Conservation (phyloP, 2,329 filamentous ascomycete genomes). For the Shiraia bambusicola region DNA sequence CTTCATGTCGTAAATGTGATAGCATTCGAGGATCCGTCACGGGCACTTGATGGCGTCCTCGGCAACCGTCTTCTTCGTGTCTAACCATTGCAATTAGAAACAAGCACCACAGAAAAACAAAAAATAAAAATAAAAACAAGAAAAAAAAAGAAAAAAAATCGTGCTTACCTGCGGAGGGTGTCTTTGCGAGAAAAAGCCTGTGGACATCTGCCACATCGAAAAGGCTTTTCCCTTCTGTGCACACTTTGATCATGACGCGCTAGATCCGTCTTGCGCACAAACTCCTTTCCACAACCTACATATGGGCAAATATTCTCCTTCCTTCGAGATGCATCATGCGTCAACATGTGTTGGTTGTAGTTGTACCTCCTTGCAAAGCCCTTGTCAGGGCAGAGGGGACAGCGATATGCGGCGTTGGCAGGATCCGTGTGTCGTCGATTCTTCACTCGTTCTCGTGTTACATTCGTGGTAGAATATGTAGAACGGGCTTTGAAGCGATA, state of each 20-base stretch:
- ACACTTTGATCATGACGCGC: conserved; percentile 61
- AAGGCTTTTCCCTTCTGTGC: conserved; percentile 71
- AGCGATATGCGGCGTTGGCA: conserved; percentile 56
- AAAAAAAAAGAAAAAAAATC: not conserved
- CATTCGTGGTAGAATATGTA: conserved; percentile 4
- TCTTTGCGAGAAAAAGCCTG: conserved; percentile 77
- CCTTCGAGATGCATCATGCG: conserved; percentile 71
- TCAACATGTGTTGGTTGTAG: conserved; percentile 82
- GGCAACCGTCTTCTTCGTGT: conserved; percentile 76
- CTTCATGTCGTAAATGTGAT: conserved; percentile 10
- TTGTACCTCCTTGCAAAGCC: conserved; percentile 84
- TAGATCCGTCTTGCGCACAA: conserved; percentile 82
- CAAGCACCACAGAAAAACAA: no score
- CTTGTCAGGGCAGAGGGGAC: conserved; percentile 69
- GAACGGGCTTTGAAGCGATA: conserved; percentile 11
- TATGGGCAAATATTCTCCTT: conserved; percentile 70
- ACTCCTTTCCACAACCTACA: conserved; percentile 69
- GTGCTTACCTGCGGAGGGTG: conserved; percentile 71
- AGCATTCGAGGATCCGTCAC: conserved; percentile 13
- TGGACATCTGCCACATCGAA: conserved; percentile 70
- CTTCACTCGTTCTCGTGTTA: conserved; percentile 8
- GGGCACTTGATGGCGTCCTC: conserved; percentile 52
- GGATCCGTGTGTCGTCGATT: conserved; percentile 23
- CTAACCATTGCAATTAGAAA: conserved; percentile 49
- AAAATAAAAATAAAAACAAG: no score